A percentile compares a stretch with the other conserved stretches of the same genome.
These are phyloP conservation scores for Pseudodiploospora longispora DNA, from an alignment of 2,329 filamentous ascomycete genomes.

Conservation along the genomic window DNA sequence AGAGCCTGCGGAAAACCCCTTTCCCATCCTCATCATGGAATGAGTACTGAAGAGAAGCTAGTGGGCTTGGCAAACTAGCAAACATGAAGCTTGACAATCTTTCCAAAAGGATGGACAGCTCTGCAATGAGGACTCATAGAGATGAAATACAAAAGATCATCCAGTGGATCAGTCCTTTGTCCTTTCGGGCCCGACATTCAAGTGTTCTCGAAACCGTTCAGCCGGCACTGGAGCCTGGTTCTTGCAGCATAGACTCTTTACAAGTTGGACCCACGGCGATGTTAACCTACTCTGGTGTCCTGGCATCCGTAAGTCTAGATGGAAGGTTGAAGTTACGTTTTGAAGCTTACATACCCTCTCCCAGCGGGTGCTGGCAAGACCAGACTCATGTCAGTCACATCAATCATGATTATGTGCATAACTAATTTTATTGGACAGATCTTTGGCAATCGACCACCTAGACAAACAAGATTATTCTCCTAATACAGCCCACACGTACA, in stretches of 20 bases:
- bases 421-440: too few species aligned
- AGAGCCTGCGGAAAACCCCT: too few species aligned
- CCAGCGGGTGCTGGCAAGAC: too few species aligned
- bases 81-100: slow-evolving; percentile 2
- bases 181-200: not conserved
- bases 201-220: not conserved
- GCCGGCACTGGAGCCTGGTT: slow-evolving; percentile 1
- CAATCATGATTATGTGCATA: too few species aligned
- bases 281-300: slow-evolving; percentile 2
- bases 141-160: not conserved
- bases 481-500: not conserved
- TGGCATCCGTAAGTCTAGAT: not conserved
- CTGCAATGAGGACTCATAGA: not conserved
- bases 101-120: not conserved
- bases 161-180: not conserved
- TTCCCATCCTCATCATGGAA: too few species aligned
- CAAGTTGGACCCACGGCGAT: not conserved
- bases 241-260: not conserved
- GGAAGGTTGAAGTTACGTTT: too few species aligned
- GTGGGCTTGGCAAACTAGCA: not conserved
- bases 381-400: too few species aligned
- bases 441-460: too few species aligned
- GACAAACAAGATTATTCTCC: not conserved
- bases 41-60: not conserved
- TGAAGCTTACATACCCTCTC: too few species aligned